A percentile compares a stretch with the other conserved stretches of the same genome.
phyloP scores from a whole-genome alignment of 2,329 filamentous ascomycete genomes.

The Ceratocystis ficicola region DNA sequence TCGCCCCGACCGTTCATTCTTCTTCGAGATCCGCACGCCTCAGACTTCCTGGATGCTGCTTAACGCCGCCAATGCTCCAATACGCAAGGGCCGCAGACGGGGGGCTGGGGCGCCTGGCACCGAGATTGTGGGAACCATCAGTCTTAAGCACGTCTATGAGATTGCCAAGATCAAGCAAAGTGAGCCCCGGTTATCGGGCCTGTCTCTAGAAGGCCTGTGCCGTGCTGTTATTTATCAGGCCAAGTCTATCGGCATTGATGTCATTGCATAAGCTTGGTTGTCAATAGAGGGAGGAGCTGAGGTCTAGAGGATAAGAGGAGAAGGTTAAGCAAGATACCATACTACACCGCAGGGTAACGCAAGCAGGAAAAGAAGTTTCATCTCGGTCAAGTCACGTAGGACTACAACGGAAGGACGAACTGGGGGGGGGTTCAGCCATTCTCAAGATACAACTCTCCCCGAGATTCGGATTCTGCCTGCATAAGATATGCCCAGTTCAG shows the following conservation, averaged over 20 bases:
- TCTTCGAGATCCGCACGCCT: conserved; percentile 85
- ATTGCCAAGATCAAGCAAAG: conserved; percentile 92
- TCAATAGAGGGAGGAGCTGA: not conserved
- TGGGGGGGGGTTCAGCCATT: not conserved
- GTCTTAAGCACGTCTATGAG: conserved; percentile 91
- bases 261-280: conserved; percentile 44
- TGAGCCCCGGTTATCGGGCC: conserved; percentile 60
- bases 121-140: conserved; percentile 72
- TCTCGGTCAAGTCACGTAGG: not conserved
- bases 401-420: not conserved
- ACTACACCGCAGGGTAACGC: not conserved
- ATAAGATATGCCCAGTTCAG: not conserved
- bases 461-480: not conserved
- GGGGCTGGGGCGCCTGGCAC: conserved; percentile 64
- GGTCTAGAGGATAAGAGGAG: not conserved
- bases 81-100: conserved; percentile 64
- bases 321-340: conserved; percentile 3
- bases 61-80: conserved; percentile 63
- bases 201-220: conserved; percentile 59
- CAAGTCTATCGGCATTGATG: conserved; percentile 60
- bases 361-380: not conserved
- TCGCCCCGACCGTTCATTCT: conserved; percentile 82
- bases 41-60: conserved; percentile 86
- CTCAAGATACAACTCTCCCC: not conserved
- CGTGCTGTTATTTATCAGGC: conserved; percentile 62